Base-by-base conservation (phyloP, 768 basidiomycete species). In the Tricholoma bakamatsutake region DNA sequence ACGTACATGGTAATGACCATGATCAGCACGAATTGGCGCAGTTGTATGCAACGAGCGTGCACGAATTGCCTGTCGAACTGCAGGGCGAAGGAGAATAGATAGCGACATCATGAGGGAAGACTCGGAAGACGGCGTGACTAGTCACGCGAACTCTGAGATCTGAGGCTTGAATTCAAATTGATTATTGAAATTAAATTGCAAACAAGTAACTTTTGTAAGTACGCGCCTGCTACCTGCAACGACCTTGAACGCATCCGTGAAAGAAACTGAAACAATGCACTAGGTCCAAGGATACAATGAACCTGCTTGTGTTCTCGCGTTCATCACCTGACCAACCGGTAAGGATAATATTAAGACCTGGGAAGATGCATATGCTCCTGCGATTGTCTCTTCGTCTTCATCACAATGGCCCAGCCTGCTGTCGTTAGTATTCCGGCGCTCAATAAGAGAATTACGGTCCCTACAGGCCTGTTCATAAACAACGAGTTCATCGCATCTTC, bases 401-500 rank as follows among this genome's bases (percentile, higher is more conserved):
- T 52, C 61, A 73, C 65, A 61, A 85, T 86, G 83, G 63, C 79
- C 48, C 73, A 70, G 54, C 61, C 68, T 51, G 71, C 68, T 52
- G 72, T 67, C 34, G 59, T 85, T 47, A 63, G 66, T 50, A 62
- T 83, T 55, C 70, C 76, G 30, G 65, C 69, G 50, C 67, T 73
- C 27, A 71, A 75, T 53, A 82, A 80, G 67, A 66, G 73, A 63
- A 74, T 91, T 50, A 73, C 74, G 34, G 77, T 94, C 35, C 85
- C 86, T 9, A 91, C 89, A 6, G 92, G 92, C 15, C 78, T 96
- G 24, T 98, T 91, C 75, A 94, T 98, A 72, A 85, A 94, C 76
- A 92, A 91, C 67, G 80, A 93, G 66, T 95, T 93, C 64, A 87
- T 90, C 28, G 68, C 83, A n/a, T 90, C 88, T 5, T 76, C 79